Conservation (phyloP, 139 green algal species). For the Volvox reticuliferus region DNA sequence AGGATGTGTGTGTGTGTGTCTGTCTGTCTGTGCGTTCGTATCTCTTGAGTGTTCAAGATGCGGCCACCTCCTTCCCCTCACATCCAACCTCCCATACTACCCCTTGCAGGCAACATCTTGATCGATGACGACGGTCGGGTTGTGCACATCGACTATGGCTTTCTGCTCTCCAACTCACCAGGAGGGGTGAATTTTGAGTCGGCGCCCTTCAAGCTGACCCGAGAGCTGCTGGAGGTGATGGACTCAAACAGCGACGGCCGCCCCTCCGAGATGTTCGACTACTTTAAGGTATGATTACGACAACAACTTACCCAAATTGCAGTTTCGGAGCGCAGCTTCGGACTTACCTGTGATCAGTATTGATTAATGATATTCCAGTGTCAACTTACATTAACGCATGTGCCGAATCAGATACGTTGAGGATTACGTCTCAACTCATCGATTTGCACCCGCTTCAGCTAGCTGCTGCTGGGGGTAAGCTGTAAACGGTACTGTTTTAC, state of each 20-base stretch:
- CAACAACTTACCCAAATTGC: too few relatives aligned
- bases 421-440: too few relatives aligned
- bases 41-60: neutral
- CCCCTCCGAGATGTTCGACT: constrained; percentile 93
- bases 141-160: constrained; percentile 99
- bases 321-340: too few relatives aligned
- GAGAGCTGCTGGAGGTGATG: constrained; percentile 98
- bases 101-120: constrained; percentile 91
- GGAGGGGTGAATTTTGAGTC: constrained; percentile 92
- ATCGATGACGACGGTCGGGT: constrained; percentile 93
- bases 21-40: neutral
- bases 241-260: constrained; percentile 88
- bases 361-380: too few relatives aligned
- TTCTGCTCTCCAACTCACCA: constrained; percentile 95
- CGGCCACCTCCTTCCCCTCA: too few relatives aligned
- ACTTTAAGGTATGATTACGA: constrained; percentile 82
- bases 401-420: too few relatives aligned
- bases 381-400: too few relatives aligned
- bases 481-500: too few relatives aligned
- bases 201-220: constrained; percentile 98
- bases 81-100: too few relatives aligned
- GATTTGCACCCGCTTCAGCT: too few relatives aligned
- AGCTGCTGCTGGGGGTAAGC: too few relatives aligned
- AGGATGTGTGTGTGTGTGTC: neutral
- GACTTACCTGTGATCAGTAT: too few relatives aligned